A percentile compares a stretch with the other conserved stretches of the same genome.
Evolutionary conservation across 768 basidiomycete species (phyloP).

Genomic region (Rhodosporidiobolus odoratus): DNA sequence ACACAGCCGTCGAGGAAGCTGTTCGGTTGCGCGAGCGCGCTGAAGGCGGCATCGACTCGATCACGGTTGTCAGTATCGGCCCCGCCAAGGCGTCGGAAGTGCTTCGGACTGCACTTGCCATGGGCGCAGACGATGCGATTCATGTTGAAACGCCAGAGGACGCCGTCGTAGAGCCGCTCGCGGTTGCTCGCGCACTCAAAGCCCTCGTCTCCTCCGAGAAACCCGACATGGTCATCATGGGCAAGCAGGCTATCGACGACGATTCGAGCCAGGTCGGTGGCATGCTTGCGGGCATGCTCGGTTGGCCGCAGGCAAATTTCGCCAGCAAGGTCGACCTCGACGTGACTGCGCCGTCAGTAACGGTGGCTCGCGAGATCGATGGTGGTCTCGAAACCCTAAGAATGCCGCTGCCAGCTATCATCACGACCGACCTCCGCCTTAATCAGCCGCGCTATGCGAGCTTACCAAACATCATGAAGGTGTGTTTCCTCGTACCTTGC

Average conservation of each 20-base stretch:
- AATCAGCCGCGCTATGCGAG: constrained; percentile 90
- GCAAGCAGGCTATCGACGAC: constrained; percentile 98
- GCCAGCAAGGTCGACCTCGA: constrained; percentile 72
- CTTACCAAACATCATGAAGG: constrained; percentile 93
- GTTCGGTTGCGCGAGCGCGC: constrained; percentile 82
- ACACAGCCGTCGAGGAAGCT: constrained; percentile 87
- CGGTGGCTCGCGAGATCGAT: constrained; percentile 84
- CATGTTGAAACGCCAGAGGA: constrained; percentile 73
- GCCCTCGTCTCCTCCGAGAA: constrained; percentile 60
- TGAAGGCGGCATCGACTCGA: constrained; percentile 70
- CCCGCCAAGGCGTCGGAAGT: constrained; percentile 83
- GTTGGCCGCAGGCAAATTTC: constrained; percentile 91
- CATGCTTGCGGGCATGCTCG: constrained; percentile 88
- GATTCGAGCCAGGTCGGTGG: constrained; percentile 93
- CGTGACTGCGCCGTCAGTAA: constrained; percentile 59
- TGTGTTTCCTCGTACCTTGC: neutral
- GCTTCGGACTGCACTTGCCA: constrained; percentile 90
- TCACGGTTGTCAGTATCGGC: constrained; percentile 90
- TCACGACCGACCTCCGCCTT: constrained; percentile 87
- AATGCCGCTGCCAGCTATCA: constrained; percentile 70
- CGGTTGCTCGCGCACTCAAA: constrained; percentile 76
- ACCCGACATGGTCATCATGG: constrained; percentile 85
- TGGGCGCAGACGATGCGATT: constrained; percentile 90
- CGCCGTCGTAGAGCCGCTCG: constrained; percentile 73
- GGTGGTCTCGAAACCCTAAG: constrained; percentile 81